Evolutionary conservation across 371 early-diverging fungal genomes (phyloP), one percentile per base, ranked within the genome.

Genomic region (Lichtheimia hyalospora): DNA sequence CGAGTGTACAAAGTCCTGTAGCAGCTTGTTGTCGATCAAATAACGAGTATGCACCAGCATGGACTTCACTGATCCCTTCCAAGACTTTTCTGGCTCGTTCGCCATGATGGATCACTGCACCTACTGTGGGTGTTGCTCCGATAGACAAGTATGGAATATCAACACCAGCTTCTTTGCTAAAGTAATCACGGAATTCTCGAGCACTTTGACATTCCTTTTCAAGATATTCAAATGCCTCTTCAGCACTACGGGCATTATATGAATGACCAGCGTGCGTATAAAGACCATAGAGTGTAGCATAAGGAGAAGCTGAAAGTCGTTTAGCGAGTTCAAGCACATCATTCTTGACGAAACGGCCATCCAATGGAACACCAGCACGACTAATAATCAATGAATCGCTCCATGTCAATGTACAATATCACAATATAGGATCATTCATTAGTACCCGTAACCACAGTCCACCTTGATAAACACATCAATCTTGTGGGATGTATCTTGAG

Each of bases 231-330:
- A 70, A 18, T 2, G 73, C 71, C 5, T 64, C 67, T 5, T 68
- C 54, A 1, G 69, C 13, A n/a, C 34, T 63, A 8, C 67, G 58
- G 5, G 69, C 64, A 16, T 68, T 61, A 48, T 79, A 79, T 3
- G 76, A 75, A 24, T 79, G 76, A 8, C 79, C 79, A 8, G 76
- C 72, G 49, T 79, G 79, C 3, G 73, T 64, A 23, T 79, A 79
- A 6, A 79, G 62, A 18, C 79, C 79, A n/a, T 52, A 46, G 3
- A 79, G 48, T 15, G 52, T 27, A 8, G 71, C 48, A 57, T 61
- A 46, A 3, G 60, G 41, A 15, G 76, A 79, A 5, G 56, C 28
- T 2, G 54, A 56, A 3, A 79, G 64, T 8, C 76, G 68, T 23
- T 65, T 61, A 8, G 79, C 79, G n/a, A 79, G 60, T 8, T 58